Evolutionary conservation across 2,329 filamentous ascomycete species (phyloP).

Genomic region (Penicillium griseofulvum): DNA sequence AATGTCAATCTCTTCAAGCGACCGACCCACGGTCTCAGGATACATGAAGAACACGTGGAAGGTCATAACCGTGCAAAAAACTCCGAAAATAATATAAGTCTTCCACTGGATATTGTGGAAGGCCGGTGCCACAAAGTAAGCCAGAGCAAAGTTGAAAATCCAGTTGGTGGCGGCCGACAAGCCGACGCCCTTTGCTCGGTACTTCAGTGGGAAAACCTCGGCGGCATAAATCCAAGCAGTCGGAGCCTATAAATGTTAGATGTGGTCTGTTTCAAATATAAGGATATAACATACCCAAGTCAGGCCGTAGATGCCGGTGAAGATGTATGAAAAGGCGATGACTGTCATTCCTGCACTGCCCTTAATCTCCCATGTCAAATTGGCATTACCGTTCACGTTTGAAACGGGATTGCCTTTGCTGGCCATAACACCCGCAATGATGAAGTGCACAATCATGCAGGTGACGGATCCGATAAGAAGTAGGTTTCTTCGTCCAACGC

Average conservation of each 20-base stretch:
- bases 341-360: conserved; percentile 56
- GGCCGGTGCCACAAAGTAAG: conserved; percentile 57
- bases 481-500: conserved; percentile 49
- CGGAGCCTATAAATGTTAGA: conserved; percentile 42
- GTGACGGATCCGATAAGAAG: conserved; percentile 48
- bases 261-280: neutral
- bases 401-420: conserved; percentile 47
- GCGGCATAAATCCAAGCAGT: conserved; percentile 59
- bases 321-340: conserved; percentile 63
- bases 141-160: conserved; percentile 58
- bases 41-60: conserved; percentile 67
- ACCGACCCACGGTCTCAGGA: conserved; percentile 68
- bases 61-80: conserved; percentile 67
- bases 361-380: conserved; percentile 48
- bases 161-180: conserved; percentile 62
- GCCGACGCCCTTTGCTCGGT: conserved; percentile 64
- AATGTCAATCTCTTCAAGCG: conserved; percentile 72
- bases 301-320: conserved; percentile 36
- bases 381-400: conserved; percentile 48
- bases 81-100: conserved; percentile 73
- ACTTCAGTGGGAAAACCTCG: conserved; percentile 62
- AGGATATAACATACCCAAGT: conserved; percentile 42
- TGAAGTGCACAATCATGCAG: conserved; percentile 52
- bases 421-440: conserved; percentile 55
- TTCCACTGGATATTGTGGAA: conserved; percentile 59